Base-by-base conservation (phyloP, 495 filamentous ascomycete genomes). In the Penicillium mononematosum region DNA sequence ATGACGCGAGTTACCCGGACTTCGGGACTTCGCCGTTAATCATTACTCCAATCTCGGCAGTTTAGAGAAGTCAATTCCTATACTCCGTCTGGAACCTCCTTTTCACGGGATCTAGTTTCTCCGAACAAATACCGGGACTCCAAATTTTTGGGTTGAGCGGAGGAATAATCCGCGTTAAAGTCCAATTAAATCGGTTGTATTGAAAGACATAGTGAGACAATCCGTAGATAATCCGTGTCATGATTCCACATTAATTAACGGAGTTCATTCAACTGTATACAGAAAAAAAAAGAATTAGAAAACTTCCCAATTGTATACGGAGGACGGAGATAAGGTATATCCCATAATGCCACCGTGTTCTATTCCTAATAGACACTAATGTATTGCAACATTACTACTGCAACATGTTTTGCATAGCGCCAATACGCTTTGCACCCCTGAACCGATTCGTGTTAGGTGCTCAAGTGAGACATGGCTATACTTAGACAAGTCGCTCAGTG, bases 111-210 rank as follows among this genome's bases (percentile, higher is more conserved):
- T 58, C 53, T 59, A 51, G 45, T 69, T 69, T 48, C 46, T 59
- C 71, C 69, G 70, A 72, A 58, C 50, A 65, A 67, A 63, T 70
- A 62, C 71, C 71, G 68, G 60, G 10, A 6, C 42, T 22, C 19
- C 8, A 43, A 43, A 19, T 0, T 43, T 34, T 14, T 34, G 17
- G 19, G 17, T 10, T 17, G 42, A 6, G 20, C 20, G 34, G 50
- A 43, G 50, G 39, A 53, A 20, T 31, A 32, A 43, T 53, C 45
- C 45, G 29, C 25, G n/a, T 22, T 17, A 5, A 45, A 39, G 20
- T 44, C 50, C 50, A 44, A 27, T 39, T n/a, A 39, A 8, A 39
- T 17, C 36, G 3, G n/a, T n/a, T 39, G 2, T 38, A 39, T 39
- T 17, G 31, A 14, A 17, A 8, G 36, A n/a, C 16, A n/a, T n/a